A percentile compares a stretch with the other conserved stretches of the same genome.
Conservation (phyloP, 306 rosid species). For the Lithocarpus polystachyus region DNA sequence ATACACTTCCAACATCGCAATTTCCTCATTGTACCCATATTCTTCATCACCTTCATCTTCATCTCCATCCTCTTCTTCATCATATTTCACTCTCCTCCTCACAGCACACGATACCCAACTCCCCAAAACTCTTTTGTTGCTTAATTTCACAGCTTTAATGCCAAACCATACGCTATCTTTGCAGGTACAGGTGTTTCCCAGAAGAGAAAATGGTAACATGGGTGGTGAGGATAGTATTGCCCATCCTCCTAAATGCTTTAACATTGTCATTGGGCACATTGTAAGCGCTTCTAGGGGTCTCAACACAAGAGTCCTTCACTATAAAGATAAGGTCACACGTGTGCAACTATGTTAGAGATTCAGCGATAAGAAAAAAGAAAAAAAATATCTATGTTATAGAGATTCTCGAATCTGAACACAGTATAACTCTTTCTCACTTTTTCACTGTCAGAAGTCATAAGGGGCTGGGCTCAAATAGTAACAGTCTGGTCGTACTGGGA, state of each 20-base stretch:
- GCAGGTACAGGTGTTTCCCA: not conserved
- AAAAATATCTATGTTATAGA: no score
- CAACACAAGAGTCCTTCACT: not conserved
- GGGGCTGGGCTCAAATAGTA: no score
- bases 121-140: slow-evolving; percentile 8
- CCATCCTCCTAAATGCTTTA: slow-evolving; percentile 9
- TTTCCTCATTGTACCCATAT: slow-evolving; percentile 58
- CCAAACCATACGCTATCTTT: slow-evolving; percentile 4
- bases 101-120: slow-evolving; percentile 28
- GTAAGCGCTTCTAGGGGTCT: not conserved
- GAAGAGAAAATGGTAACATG: slow-evolving; percentile 22
- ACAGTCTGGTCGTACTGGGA: no score
- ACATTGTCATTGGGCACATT: not conserved
- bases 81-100: slow-evolving; percentile 58
- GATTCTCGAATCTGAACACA: no score
- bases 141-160: slow-evolving; percentile 8
- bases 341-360: no score
- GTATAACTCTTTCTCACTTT: no score
- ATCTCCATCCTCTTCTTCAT: slow-evolving; percentile 36
- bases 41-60: slow-evolving; percentile 36
- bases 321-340: not conserved
- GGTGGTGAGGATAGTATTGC: slow-evolving; percentile 15
- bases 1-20: slow-evolving; percentile 59
- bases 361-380: no score
- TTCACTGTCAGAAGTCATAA: no score